Base-by-base conservation (phyloP, 1,139 yeast genomes). In the Suhomyces anneliseae region DNA sequence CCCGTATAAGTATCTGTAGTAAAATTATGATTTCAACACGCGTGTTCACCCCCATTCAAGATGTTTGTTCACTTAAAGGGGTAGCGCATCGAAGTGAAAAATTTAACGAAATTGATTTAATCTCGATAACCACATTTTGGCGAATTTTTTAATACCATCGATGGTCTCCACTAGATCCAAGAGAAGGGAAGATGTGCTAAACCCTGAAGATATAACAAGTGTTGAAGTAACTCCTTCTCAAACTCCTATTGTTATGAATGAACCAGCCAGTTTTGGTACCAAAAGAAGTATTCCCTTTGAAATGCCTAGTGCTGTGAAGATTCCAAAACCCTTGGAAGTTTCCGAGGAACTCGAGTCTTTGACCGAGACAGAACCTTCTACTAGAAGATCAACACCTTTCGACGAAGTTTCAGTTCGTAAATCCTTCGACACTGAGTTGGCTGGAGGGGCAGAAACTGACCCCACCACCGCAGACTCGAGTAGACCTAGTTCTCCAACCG, bases 71-170 rank as follows among this genome's bases (percentile, higher is more conserved):
- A 29, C 15, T 29, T 43, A 46, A 46, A 43, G 49, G 49, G 49
- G 49, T 46, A 43, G 49, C 49, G 52, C 52, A 48, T 48, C 50
- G 49, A 38, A 40, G 43, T 46, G 50, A 47, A 48, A 47, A 47
- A 44, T 44, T 45, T 47, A 36, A 43, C 37, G 37, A 36, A 38
- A 29, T 44, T 40, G 44, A 39, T 19, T 45, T 35, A 36, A 42
- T 33, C 37, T 37, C 36, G 37, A 29, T 38, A 45, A 24, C 36
- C 19, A 36, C 12, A 38, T 29, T 29, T 19, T 29, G 32, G 32
- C 32, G n/a, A 11, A 34, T n/a, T 19, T 15, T 19, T 19, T 19
- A 19, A 19, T 6, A 27, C 40, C 33, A 38, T 27, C 40, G 10
- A 46, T 48, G 51, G 51, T 46, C 31, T 43, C 49, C 19, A 48